Base-by-base conservation (phyloP, 2,329 filamentous ascomycete genomes). In the Elsinoe necatrix region DNA sequence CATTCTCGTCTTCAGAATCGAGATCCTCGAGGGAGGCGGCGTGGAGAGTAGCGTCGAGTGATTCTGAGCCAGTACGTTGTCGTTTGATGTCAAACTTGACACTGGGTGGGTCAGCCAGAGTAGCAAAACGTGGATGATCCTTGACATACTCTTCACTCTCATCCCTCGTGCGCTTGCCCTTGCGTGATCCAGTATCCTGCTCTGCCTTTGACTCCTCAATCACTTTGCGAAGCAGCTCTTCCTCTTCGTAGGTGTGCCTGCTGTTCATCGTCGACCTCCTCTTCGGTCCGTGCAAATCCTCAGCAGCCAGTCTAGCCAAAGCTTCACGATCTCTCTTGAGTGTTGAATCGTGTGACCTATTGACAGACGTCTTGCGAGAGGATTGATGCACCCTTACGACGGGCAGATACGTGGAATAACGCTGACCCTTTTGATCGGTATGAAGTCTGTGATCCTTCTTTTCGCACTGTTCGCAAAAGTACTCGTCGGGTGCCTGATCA, bases 251-350 rank as follows among this genome's bases (percentile, higher is more conserved):
- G 20, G 90, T 92, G 41, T 92, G 91, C 60, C 92, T 84, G 69
- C 93, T 98, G 68, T 97, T 95, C 89, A 97, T 96, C 5, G 93
- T 98, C 18, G 90, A 95, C 25, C 93, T 82, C 59, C 93, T 83
- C 70, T 96, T 97, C 35, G 85, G 83, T 54, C 81, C 79, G 55
- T 82, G 79, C 42, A 72, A 71, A 43, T 78, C 75, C 18, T 52
- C 48, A 41, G 77, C 78, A 62, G 75, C 81, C 50, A 73, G 72
- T 58, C 78, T 71, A 21, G 75, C 70, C 55, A 72, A 56, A 75
- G 75, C 48, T 77, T 81, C 61, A 74, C 80, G 67, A 69, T 81
- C 73, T 81, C 63, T 73, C 75, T 65, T 75, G 73, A 83, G 65
- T 71, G 77, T 66, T 71, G 73, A 64, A 70, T 77, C 73, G 20